Percentiles rank a stretch among this genome's conserved stretches.
phyloP scores from a whole-genome alignment of 2,329 filamentous ascomycete genomes.

The Hypomyces perniciosus region DNA sequence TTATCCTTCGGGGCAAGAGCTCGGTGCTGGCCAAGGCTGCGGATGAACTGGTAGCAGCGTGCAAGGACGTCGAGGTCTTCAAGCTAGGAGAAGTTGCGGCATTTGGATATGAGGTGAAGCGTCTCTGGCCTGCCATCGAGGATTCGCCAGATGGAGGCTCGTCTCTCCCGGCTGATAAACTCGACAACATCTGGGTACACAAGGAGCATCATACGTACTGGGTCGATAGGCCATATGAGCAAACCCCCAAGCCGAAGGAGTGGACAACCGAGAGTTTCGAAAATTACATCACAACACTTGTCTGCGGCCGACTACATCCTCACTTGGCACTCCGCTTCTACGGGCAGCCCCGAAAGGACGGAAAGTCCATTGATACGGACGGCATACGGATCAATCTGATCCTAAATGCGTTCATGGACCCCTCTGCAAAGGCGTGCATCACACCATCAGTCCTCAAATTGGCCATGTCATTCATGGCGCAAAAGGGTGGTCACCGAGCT shows the following conservation, averaged over 20 bases:
- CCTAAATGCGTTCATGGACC: slow-evolving; percentile 32
- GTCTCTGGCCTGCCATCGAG: slow-evolving; percentile 31
- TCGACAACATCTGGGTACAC: slow-evolving; percentile 30
- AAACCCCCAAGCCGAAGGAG: slow-evolving; percentile 30
- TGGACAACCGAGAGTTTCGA: slow-evolving; percentile 40
- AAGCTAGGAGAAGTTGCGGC: slow-evolving; percentile 31
- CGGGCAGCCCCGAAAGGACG: slow-evolving; percentile 21
- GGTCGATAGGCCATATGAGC: slow-evolving; percentile 30
- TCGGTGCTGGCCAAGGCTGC: slow-evolving; percentile 27
- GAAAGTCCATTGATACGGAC: slow-evolving; percentile 30
- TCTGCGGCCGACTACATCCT: slow-evolving; percentile 30
- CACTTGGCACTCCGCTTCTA: slow-evolving; percentile 32
- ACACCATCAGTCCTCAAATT: slow-evolving; percentile 37
- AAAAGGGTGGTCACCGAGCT: slow-evolving; percentile 29
- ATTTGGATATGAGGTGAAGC: slow-evolving; percentile 29
- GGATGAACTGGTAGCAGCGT: slow-evolving; percentile 27
- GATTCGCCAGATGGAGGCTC: slow-evolving; percentile 21
- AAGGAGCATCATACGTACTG: slow-evolving; percentile 26
- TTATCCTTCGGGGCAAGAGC: slow-evolving; percentile 28
- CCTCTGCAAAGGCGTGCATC: slow-evolving; percentile 27
- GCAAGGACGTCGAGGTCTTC: slow-evolving; percentile 28
- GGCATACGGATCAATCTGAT: slow-evolving; percentile 35
- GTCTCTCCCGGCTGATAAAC: slow-evolving; percentile 17
- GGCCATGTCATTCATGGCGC: slow-evolving; percentile 38
- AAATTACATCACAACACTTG: slow-evolving; percentile 37